These are phyloP conservation scores for Komagataella pastoris DNA, from an alignment of 805 yeast genomes.

Conservation along the genomic window DNA sequence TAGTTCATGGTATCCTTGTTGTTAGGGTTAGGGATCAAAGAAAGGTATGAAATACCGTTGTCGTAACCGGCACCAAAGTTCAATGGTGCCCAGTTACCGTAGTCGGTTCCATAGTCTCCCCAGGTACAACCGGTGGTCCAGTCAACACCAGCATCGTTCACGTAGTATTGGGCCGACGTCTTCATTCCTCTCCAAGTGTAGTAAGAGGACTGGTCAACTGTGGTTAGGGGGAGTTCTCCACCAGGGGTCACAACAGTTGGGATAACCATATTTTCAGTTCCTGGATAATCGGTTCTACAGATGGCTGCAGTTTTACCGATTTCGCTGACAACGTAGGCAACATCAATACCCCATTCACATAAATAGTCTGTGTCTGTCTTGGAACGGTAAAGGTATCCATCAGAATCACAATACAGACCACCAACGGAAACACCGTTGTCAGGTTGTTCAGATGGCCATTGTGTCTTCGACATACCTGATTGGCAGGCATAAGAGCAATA, in stretches of 20 bases:
- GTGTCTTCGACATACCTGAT: constrained; percentile 73
- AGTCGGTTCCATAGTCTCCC: constrained; percentile 44
- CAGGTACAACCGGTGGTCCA: constrained; percentile 59
- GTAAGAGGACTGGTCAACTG: constrained; percentile 46
- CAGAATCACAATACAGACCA: constrained; percentile 43
- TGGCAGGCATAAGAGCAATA: constrained; percentile 73
- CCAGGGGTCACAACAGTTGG: constrained; percentile 55
- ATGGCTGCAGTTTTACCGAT: constrained; percentile 41
- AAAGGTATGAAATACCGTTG: constrained; percentile 48
- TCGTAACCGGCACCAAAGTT: constrained; percentile 67
- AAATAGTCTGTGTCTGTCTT: constrained; percentile 35
- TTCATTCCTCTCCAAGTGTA: constrained; percentile 48
- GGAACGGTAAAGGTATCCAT: constrained; percentile 50
- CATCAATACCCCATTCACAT: constrained; percentile 52
- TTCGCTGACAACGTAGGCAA: constrained; percentile 41
- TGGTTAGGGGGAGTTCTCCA: constrained; percentile 35
- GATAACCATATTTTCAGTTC: constrained; percentile 68
- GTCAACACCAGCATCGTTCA: constrained; percentile 64
- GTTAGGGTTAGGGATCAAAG: constrained; percentile 71
- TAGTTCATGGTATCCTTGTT: constrained; percentile 43
- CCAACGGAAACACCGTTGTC: constrained; percentile 58
- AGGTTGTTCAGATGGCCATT: constrained; percentile 64
- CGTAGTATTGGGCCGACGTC: constrained; percentile 66
- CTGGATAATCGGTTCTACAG: constrained; percentile 74
- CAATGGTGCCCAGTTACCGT: constrained; percentile 75